Evolutionary conservation across 192 early-diverging fungal species (phyloP), one percentile per base, ranked within the genome.

Genomic region (Coemansia pectinata): DNA sequence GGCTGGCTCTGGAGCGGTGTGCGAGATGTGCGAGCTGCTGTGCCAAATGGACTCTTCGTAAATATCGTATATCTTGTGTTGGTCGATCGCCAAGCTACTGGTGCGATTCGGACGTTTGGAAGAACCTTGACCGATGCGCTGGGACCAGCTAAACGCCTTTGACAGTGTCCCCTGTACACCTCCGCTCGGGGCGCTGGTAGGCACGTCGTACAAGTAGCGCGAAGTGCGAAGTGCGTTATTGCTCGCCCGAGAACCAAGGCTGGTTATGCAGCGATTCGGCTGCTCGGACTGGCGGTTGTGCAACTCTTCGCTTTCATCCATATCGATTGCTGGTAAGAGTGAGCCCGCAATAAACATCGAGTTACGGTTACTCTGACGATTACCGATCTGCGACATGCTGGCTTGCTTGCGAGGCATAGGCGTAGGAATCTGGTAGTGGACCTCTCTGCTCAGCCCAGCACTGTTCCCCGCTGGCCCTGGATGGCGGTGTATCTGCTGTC

Each of bases 31-130:
- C 11, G 70, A 27, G 14, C 53, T 62, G 27, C 63, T 65, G 62
- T 83, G 80, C 80, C 80, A 83, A 25, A 77, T 65, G 1, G 80
- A 77, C 66, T 83, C 80, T 52, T 77, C 75, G 66, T 83, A 83
- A 39, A 83, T 83, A 55, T 77, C 75, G 63, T 83, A 83, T 21
- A 83, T 83, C 67, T 77, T 83, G 72, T 83, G 68, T 60, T 83
- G 80, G 39, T 77, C 72, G 6, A 77, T 29, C 11, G 74, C 63
- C 21, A 67, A 66, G 57, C 71, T 73, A 17, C 62, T 67, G 25
- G 67, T 58, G 0, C 72, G 67, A 1, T 64, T 57, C 8, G 65
- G 53, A 29, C 60, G 71, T 19, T 29, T 60, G 1, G 71, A 67
- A 0, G 67, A 33, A 34, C 27, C 59, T 2, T 75, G 69, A 41